Conservation (phyloP, 441 rosid species). For the Aquilaria agallochum region DNA sequence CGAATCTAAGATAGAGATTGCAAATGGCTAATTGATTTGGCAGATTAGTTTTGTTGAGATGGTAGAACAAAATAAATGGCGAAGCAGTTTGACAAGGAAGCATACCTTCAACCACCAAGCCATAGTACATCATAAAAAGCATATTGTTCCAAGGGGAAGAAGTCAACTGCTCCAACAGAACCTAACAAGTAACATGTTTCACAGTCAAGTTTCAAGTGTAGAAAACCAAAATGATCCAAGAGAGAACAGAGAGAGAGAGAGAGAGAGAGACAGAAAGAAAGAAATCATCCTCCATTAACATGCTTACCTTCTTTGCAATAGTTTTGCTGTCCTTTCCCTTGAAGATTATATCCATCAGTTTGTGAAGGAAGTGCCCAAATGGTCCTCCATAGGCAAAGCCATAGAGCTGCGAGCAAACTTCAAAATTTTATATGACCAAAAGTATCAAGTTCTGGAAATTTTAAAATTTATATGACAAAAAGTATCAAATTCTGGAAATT, state of each 20-base stretch:
- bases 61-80: neutral
- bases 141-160: constrained; percentile 89
- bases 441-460: too few relatives aligned
- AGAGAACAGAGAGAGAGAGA: neutral
- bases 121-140: constrained; percentile 78
- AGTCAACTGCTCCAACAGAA: constrained; percentile 79
- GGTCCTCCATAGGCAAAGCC: constrained; percentile 89
- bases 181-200: constrained; percentile 33
- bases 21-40: too few relatives aligned
- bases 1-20: too few relatives aligned
- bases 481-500: too few relatives aligned
- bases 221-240: neutral
- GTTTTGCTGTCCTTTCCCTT: constrained; percentile 68
- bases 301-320: constrained; percentile 74
- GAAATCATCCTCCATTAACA: neutral
- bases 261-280: neutral
- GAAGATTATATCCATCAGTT: constrained; percentile 73
- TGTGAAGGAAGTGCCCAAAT: constrained; percentile 91
- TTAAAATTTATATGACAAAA: too few relatives aligned
- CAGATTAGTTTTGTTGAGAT: too few relatives aligned
- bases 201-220: neutral
- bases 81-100: neutral
- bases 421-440: neutral
- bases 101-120: constrained; percentile 87
- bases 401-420: constrained; percentile 48